phyloP scores from a whole-genome alignment of 257 asterid genomes.

The Ajuga chamaepitys region DNA sequence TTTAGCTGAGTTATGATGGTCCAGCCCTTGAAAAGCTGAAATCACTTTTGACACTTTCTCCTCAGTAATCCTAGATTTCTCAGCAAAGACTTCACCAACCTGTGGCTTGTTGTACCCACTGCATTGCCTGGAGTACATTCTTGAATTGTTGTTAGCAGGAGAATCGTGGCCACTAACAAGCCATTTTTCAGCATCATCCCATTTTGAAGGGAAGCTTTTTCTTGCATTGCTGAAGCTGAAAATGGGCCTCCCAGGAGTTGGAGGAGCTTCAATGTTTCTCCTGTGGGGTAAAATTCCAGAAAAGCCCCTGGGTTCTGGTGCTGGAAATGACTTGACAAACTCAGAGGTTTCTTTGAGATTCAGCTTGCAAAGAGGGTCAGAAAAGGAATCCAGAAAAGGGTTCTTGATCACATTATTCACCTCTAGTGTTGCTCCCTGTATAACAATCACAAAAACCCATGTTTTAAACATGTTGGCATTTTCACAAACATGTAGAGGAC shows the following conservation, averaged over 20 bases:
- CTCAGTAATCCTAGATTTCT: conserved; percentile 50
- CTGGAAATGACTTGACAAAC: conserved; percentile 70
- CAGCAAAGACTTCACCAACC: conserved; percentile 38
- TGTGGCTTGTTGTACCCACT: conserved; percentile 51
- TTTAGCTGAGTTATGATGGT: conserved; percentile 23
- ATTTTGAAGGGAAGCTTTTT: conserved; percentile 75
- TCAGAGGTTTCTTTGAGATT: conserved; percentile 81
- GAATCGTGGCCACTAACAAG: conserved; percentile 67
- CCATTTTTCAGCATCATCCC: conserved; percentile 99
- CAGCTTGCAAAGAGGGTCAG: conserved; percentile 77
- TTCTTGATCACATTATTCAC: conserved; percentile 29
- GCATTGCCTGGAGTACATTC: conserved; percentile 40
- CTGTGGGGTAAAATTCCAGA: conserved; percentile 34
- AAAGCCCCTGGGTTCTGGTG: conserved; percentile 29
- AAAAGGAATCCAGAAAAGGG: conserved; percentile 49
- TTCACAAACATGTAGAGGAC: not conserved
- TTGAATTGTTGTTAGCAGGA: conserved; percentile 39
- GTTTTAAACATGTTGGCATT: not conserved
- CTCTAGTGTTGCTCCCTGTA: conserved; percentile 48
- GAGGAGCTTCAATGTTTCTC: conserved; percentile 73
- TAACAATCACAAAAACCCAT: conserved; percentile 7
- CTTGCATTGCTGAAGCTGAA: conserved; percentile 84
- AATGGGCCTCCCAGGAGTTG: conserved; percentile 95
- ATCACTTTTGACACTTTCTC: conserved; percentile 42
- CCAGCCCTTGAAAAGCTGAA: conserved; percentile 42